phyloP scores from a whole-genome alignment of 2,329 filamentous ascomycete genomes.

The Phyllosticta citriasiana region DNA sequence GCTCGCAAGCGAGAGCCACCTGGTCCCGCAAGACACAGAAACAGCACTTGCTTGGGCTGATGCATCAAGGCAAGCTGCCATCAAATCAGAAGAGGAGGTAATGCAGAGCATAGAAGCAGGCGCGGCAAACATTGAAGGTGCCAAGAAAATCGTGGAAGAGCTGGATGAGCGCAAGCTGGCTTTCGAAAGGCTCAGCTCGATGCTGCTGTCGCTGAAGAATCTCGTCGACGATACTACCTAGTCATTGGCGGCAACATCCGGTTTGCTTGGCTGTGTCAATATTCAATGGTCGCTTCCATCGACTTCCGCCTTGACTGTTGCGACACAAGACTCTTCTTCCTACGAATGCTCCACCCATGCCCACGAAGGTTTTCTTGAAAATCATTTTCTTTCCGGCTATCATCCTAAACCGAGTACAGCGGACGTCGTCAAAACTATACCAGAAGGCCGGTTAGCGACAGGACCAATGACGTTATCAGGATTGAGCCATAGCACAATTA shows the following conservation, averaged over 20 bases:
- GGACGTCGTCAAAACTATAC: too few relatives aligned
- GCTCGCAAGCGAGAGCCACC: constrained; percentile 29
- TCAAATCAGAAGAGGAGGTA: not conserved
- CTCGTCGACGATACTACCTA: not conserved
- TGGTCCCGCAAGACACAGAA: constrained; percentile 22
- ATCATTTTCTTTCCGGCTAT: too few relatives aligned
- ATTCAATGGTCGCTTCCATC: not conserved
- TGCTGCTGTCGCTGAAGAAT: not conserved
- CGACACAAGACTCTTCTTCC: not conserved
- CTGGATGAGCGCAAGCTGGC: not conserved
- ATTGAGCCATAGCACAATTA: too few relatives aligned
- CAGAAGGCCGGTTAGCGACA: too few relatives aligned
- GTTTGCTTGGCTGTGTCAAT: not conserved
- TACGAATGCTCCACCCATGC: not conserved
- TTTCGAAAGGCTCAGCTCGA: not conserved
- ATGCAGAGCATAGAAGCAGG: not conserved
- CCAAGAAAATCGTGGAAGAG: constrained; percentile 8
- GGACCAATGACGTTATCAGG: too few relatives aligned
- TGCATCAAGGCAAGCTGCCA: constrained; percentile 5
- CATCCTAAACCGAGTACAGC: too few relatives aligned
- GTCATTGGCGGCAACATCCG: too few relatives aligned
- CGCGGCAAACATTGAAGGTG: not conserved
- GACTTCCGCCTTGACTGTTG: too few relatives aligned
- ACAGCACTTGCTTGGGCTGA: constrained; percentile 10
- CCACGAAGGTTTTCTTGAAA: too few relatives aligned